These are phyloP conservation scores for Backusella sp. DNA, from an alignment of 192 early-diverging fungal species.

Conservation along the genomic window DNA sequence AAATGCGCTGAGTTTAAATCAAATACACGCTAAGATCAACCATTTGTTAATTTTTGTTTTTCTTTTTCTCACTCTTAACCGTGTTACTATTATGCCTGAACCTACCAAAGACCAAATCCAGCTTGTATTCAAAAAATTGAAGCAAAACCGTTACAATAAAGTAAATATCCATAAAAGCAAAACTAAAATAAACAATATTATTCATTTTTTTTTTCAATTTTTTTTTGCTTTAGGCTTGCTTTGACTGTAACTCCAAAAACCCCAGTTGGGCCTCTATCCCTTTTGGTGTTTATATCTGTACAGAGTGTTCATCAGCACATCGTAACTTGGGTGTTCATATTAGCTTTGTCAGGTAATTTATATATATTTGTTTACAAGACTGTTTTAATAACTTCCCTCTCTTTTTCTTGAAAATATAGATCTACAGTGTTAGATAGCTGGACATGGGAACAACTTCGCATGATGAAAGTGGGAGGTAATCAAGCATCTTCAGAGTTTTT, in stretches of 20 bases:
- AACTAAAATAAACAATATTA: neutral
- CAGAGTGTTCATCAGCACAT: conserved; percentile 95
- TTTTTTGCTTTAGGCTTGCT: conserved; percentile 52
- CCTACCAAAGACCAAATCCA: conserved; percentile 57
- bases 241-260: conserved; percentile 93
- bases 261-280: conserved; percentile 94
- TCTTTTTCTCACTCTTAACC: neutral
- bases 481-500: conserved; percentile 78
- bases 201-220: neutral
- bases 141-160: conserved; percentile 63
- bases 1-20: neutral
- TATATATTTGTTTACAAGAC: neutral
- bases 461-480: conserved; percentile 93
- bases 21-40: neutral
- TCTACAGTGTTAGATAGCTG: conserved; percentile 90
- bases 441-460: conserved; percentile 91
- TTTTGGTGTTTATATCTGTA: conserved; percentile 92
- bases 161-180: conserved; percentile 22
- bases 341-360: conserved; percentile 88
- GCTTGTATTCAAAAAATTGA: conserved; percentile 67
- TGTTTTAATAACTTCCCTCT: neutral
- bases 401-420: conserved; percentile 32
- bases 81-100: conserved; percentile 32
- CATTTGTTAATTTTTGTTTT: neutral
- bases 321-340: conserved; percentile 97